Conservation (phyloP, 371 early-diverging fungal genomes). For the Apophysomyces variabilis region DNA sequence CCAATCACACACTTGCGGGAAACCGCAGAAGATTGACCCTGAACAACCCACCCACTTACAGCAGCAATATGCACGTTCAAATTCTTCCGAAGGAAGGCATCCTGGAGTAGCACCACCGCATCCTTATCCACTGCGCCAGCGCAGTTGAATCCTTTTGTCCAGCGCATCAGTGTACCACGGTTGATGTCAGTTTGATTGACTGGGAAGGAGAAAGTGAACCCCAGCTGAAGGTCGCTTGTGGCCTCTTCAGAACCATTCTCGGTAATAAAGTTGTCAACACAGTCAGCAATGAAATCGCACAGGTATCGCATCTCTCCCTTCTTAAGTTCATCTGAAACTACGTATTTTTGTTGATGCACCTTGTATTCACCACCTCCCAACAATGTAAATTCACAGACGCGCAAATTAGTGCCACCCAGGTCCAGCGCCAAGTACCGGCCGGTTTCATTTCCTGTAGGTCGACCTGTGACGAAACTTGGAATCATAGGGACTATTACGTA, state of each 20-base stretch:
- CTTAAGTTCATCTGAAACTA: slow-evolving; percentile 44
- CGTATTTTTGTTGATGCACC: slow-evolving; percentile 78
- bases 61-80: slow-evolving; percentile 81
- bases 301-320: slow-evolving; percentile 62
- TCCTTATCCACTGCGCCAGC: slow-evolving; percentile 80
- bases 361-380: slow-evolving; percentile 68
- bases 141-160: slow-evolving; percentile 93
- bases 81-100: slow-evolving; percentile 79
- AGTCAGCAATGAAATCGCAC: slow-evolving; percentile 91
- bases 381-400: slow-evolving; percentile 84
- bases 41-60: slow-evolving; percentile 28
- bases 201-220: slow-evolving; percentile 97
- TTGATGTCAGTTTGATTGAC: slow-evolving; percentile 80
- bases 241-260: slow-evolving; percentile 41
- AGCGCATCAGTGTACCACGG: slow-evolving; percentile 82
- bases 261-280: slow-evolving; percentile 76
- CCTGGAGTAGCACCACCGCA: slow-evolving; percentile 80
- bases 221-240: slow-evolving; percentile 49
- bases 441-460: slow-evolving; percentile 82
- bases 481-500: slow-evolving; percentile 56
- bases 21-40: slow-evolving; percentile 1
- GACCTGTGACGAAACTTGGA: slow-evolving; percentile 82
- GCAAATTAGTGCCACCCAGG: slow-evolving; percentile 93
- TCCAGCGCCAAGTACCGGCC: slow-evolving; percentile 91
- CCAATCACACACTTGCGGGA: slow-evolving; percentile 11